phyloP scores from a whole-genome alignment of 352 stramenopile species.

The Globisporangium splendens region DNA sequence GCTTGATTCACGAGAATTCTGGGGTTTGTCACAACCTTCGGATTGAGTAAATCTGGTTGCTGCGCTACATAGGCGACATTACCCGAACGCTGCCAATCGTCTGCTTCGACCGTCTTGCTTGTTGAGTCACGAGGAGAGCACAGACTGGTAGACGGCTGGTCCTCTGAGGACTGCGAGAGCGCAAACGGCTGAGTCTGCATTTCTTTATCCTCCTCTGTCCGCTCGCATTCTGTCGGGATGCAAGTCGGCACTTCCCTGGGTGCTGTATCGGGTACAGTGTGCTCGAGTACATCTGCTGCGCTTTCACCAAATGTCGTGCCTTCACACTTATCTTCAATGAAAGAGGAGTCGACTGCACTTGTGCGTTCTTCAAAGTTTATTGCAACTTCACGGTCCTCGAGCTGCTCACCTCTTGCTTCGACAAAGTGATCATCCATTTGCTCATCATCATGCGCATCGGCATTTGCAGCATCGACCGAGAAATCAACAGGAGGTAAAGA shows the following conservation, averaged over 20 bases:
- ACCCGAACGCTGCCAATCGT: background rate
- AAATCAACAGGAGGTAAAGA: background rate
- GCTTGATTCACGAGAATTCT: conserved; percentile 28
- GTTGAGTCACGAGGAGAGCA: background rate
- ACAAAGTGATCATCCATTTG: background rate
- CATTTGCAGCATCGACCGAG: background rate
- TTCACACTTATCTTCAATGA: background rate
- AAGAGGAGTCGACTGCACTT: background rate
- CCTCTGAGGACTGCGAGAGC: background rate
- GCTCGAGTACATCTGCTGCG: background rate
- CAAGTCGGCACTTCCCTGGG: background rate
- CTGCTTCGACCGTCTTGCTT: background rate
- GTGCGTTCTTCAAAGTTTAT: background rate
- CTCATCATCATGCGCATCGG: background rate
- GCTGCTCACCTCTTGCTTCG: conserved; percentile 4
- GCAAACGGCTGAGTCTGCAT: background rate
- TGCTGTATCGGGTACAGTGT: background rate
- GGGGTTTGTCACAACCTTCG: conserved; percentile 15
- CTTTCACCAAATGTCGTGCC: background rate
- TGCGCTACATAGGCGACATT: background rate
- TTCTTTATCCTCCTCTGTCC: background rate
- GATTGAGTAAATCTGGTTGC: background rate
- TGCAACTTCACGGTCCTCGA: conserved; percentile 1
- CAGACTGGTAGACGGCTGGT: background rate
- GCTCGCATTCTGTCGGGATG: background rate